These are phyloP conservation scores for Colletotrichum endophyticum DNA, from an alignment of 2,329 filamentous ascomycete genomes.

Conservation along the genomic window DNA sequence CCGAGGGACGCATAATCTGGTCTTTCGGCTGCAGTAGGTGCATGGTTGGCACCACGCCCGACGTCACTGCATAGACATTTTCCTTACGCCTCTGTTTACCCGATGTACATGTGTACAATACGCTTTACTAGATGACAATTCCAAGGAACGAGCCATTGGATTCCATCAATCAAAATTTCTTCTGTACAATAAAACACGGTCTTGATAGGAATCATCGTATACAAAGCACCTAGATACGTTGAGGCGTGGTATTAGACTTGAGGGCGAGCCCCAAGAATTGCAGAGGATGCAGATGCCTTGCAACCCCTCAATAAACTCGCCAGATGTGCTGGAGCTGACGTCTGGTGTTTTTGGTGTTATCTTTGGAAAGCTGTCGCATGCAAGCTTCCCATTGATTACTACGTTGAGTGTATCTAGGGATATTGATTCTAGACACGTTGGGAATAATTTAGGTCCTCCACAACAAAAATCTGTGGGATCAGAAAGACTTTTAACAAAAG, in stretches of 20 bases:
- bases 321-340: background rate
- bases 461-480: background rate
- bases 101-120: slow-evolving; percentile 62
- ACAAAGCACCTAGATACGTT: background rate
- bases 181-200: background rate
- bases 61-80: slow-evolving; percentile 55
- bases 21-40: slow-evolving; percentile 21
- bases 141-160: slow-evolving; percentile 22
- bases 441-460: background rate
- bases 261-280: background rate
- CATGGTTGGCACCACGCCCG: slow-evolving; percentile 43
- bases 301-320: background rate
- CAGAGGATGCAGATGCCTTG: background rate
- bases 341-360: background rate
- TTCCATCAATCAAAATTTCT: slow-evolving; percentile 6
- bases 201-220: background rate
- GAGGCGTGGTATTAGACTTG: background rate
- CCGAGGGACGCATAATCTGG: slow-evolving; percentile 14
- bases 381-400: background rate
- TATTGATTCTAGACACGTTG: background rate
- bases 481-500: background rate
- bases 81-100: slow-evolving; percentile 48
- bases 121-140: slow-evolving; percentile 50
- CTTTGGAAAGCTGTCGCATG: background rate
- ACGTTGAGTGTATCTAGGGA: background rate